Evolutionary conservation across 768 basidiomycete species (phyloP).

Genomic region (Suillus cothurnatus): DNA sequence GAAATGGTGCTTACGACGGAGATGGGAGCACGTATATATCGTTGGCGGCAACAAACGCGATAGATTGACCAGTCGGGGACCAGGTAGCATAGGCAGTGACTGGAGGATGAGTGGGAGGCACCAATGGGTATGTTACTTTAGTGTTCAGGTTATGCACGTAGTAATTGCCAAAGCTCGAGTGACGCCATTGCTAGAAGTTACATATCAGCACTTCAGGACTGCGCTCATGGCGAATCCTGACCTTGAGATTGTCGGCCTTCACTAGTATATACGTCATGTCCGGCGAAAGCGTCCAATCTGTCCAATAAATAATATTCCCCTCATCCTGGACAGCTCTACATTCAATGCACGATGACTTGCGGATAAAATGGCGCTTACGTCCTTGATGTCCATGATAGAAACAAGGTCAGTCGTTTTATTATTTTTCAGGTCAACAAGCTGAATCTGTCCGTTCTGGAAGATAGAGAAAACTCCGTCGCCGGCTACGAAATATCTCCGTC

Average conservation of each 20-base stretch:
- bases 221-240: slow-evolving; percentile 25
- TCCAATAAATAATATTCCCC: slow-evolving; percentile 52
- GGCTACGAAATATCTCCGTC: slow-evolving; percentile 53
- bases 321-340: slow-evolving; percentile 46
- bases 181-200: slow-evolving; percentile 84
- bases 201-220: slow-evolving; percentile 12
- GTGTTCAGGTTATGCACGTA: slow-evolving; percentile 83
- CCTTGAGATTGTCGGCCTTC: slow-evolving; percentile 75
- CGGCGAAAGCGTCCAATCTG: slow-evolving; percentile 80
- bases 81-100: slow-evolving; percentile 80
- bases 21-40: slow-evolving; percentile 85
- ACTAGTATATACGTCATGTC: slow-evolving; percentile 91
- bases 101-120: slow-evolving; percentile 68
- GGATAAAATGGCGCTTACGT: slow-evolving; percentile 46
- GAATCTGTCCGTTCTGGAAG: slow-evolving; percentile 61
- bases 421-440: slow-evolving; percentile 78
- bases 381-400: slow-evolving; percentile 55
- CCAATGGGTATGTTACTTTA: slow-evolving; percentile 69
- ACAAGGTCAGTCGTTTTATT: slow-evolving; percentile 70
- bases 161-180: slow-evolving; percentile 89
- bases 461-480: slow-evolving; percentile 92
- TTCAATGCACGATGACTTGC: neutral
- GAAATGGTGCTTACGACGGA: slow-evolving; percentile 50
- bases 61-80: slow-evolving; percentile 79
- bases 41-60: slow-evolving; percentile 86